Evolutionary conservation across 805 yeast genomes (phyloP).

Genomic region (Teunomyces pallodes): DNA sequence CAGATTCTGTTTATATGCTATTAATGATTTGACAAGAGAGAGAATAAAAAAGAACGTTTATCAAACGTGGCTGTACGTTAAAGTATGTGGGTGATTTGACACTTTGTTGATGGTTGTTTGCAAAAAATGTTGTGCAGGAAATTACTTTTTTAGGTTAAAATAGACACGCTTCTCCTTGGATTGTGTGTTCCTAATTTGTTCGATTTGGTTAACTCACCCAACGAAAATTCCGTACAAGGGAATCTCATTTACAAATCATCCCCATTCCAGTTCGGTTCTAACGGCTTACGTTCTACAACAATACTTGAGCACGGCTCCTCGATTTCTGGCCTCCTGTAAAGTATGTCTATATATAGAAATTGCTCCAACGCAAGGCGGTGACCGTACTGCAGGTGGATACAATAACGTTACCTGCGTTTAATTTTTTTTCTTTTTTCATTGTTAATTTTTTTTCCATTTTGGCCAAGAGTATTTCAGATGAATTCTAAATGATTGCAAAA

Average conservation of each 20-base stretch:
- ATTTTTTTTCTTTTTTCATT: not conserved
- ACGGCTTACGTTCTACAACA: too few relatives aligned
- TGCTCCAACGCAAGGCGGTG: too few relatives aligned
- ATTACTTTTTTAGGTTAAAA: not conserved
- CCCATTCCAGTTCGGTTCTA: too few relatives aligned
- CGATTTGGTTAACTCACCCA: not conserved
- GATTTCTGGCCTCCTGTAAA: too few relatives aligned
- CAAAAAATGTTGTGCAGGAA: not conserved
- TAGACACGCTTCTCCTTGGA: not conserved
- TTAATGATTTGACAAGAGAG: too few relatives aligned
- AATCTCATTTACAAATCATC: too few relatives aligned
- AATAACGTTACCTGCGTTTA: not conserved
- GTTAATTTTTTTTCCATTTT: not conserved
- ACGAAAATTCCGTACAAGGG: not conserved
- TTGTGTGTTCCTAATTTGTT: not conserved
- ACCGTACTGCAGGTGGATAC: too few relatives aligned
- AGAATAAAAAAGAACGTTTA: too few relatives aligned
- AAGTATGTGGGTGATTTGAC: constrained; percentile 23
- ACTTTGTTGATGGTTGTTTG: constrained; percentile 15
- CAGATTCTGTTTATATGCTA: not conserved
- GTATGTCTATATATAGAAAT: too few relatives aligned
- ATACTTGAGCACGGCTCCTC: too few relatives aligned
- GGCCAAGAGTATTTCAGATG: not conserved
- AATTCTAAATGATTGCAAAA: not conserved
- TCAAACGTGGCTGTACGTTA: not conserved